Evolutionary conservation across 345 rosid genomes (phyloP).

Genomic region (Cardamine chenopodiifolia): DNA sequence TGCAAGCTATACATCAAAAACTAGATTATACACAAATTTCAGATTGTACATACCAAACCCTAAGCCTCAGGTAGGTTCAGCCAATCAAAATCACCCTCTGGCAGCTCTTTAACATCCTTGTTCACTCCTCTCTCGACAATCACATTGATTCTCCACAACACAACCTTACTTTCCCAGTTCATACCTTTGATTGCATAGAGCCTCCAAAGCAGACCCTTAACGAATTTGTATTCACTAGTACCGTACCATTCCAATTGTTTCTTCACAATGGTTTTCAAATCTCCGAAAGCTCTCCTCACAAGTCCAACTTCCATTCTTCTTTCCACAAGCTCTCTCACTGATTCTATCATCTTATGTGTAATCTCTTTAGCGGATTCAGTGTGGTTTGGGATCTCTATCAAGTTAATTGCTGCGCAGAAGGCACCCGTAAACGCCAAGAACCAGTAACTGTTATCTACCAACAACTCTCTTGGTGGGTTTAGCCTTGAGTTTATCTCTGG

Average conservation of each 20-base stretch:
- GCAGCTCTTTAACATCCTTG: background rate
- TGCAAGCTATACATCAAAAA: background rate
- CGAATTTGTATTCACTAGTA: background rate
- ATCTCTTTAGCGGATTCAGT: background rate
- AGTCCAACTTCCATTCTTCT: slow-evolving; percentile 20
- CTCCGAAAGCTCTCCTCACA: slow-evolving; percentile 19
- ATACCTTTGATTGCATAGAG: background rate
- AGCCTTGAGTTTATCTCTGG: background rate
- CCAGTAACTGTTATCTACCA: background rate
- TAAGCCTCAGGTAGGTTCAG: background rate
- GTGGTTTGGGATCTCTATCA: background rate
- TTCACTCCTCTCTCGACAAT: background rate
- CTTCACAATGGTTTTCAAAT: background rate
- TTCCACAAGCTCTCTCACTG: background rate
- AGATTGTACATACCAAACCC: background rate
- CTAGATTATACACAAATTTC: background rate
- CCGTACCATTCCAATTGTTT: background rate
- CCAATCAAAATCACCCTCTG: background rate
- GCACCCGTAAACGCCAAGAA: slow-evolving; percentile 18
- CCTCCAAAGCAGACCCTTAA: background rate
- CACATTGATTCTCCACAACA: background rate
- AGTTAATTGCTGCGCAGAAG: background rate
- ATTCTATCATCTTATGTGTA: background rate
- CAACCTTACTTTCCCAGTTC: background rate
- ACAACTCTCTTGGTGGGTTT: background rate